phyloP scores from a whole-genome alignment of 148 eudicot species.

The Bassia scoparia region DNA sequence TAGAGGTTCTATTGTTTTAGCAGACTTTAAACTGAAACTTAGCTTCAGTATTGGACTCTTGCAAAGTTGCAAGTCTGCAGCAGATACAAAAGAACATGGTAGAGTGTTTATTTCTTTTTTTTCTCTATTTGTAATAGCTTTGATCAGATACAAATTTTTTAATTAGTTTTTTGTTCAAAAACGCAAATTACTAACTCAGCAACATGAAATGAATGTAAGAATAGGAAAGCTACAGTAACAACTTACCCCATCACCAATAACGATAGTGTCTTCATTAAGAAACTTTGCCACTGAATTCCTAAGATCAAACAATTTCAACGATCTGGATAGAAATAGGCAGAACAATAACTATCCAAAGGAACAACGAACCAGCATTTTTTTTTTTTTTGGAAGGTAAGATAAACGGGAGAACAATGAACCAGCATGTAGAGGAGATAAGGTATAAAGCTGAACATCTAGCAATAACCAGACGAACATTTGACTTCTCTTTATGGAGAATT shows the following conservation, averaged over 20 bases:
- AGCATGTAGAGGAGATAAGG: slow-evolving; percentile 2
- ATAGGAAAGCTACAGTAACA: neutral
- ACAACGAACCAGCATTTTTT: neutral
- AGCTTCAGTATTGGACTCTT: neutral
- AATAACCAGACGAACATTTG: neutral
- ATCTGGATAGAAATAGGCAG: neutral
- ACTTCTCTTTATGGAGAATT: neutral
- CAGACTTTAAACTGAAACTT: neutral
- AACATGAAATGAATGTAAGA: neutral
- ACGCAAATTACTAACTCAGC: neutral
- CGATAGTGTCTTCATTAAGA: neutral
- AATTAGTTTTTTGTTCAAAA: neutral
- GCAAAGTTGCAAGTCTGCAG: too few species aligned
- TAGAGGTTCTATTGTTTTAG: neutral
- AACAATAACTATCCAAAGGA: neutral
- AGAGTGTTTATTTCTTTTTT: neutral
- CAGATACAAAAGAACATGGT: neutral
- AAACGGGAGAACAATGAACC: slow-evolving; percentile 1
- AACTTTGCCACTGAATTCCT: neutral
- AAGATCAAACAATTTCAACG: neutral
- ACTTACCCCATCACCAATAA: neutral
- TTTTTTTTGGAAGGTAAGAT: too few species aligned
- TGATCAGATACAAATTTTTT: neutral
- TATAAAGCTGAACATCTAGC: neutral
- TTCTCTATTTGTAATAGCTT: neutral